These are phyloP conservation scores for Microdochium bolleyi DNA, from an alignment of 2,329 filamentous ascomycete species.

Conservation along the genomic window DNA sequence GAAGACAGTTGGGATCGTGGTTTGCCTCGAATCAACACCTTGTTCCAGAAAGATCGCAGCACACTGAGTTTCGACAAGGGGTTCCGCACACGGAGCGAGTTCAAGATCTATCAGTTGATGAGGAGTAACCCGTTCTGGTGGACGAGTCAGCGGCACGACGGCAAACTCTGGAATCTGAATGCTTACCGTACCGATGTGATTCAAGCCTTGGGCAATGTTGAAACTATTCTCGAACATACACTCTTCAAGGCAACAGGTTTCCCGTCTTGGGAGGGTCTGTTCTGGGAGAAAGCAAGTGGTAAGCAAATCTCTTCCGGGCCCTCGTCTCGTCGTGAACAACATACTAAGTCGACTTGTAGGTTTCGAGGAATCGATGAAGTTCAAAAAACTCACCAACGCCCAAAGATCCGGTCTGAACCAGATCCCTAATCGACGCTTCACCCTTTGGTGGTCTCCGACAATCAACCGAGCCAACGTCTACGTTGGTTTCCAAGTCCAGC, in stretches of 20 bases:
- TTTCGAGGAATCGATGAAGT: slow-evolving; percentile 68
- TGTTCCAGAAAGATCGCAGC: slow-evolving; percentile 97
- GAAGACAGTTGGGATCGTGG: slow-evolving; percentile 99
- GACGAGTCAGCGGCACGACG: slow-evolving; percentile 95
- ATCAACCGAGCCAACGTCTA: slow-evolving; percentile 97
- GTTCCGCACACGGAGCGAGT: slow-evolving; percentile 89
- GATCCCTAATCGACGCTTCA: slow-evolving; percentile 97
- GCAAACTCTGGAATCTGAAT: slow-evolving; percentile 95
- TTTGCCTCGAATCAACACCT: slow-evolving; percentile 92
- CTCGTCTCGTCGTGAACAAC: slow-evolving; percentile 71
- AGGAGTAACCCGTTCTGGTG: slow-evolving; percentile 99
- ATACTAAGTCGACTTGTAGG: slow-evolving; percentile 20
- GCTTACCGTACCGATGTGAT: slow-evolving; percentile 96
- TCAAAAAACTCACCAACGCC: slow-evolving; percentile 97
- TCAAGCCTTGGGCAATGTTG: slow-evolving; percentile 89
- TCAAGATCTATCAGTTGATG: slow-evolving; percentile 98
- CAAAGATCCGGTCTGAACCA: slow-evolving; percentile 96
- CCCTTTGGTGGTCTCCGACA: slow-evolving; percentile 91
- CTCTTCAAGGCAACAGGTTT: slow-evolving; percentile 96
- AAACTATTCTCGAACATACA: slow-evolving; percentile 95
- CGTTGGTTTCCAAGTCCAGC: slow-evolving; percentile 97
- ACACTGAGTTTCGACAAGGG: slow-evolving; percentile 98
- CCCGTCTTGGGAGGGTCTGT: slow-evolving; percentile 89
- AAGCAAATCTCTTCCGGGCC: slow-evolving; percentile 19
- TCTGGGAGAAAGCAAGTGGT: slow-evolving; percentile 61